phyloP scores from a whole-genome alignment of 345 rosid species.

The Salix exigua region DNA sequence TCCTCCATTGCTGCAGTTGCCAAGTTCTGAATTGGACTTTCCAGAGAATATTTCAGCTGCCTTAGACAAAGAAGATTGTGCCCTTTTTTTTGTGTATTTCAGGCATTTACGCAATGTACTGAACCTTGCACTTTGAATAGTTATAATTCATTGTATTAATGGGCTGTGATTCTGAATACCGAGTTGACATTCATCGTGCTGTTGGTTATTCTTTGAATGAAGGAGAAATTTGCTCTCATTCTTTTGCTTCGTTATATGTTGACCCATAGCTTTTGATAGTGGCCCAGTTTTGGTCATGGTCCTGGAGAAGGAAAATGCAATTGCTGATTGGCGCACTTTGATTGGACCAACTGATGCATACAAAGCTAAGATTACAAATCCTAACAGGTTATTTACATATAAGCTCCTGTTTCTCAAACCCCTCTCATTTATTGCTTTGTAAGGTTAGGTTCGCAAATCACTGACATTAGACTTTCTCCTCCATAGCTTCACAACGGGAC shows the following conservation, averaged over 20 bases:
- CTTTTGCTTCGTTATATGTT: not conserved
- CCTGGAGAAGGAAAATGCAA: conserved; percentile 70
- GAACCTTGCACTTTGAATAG: no score
- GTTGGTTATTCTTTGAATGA: not conserved
- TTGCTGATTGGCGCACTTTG: conserved; percentile 75
- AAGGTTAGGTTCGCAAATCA: not conserved
- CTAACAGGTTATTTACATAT: conserved; percentile 1
- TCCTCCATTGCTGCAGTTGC: not conserved
- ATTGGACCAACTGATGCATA: conserved; percentile 79
- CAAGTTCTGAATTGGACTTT: not conserved
- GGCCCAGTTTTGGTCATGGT: conserved; percentile 80
- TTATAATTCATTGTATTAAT: not conserved
- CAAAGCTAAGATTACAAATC: conserved; percentile 70
- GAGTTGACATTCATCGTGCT: not conserved
- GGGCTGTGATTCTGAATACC: not conserved
- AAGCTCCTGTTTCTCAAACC: not conserved
- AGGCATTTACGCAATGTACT: no score
- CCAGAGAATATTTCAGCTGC: no score
- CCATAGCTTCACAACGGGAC: not conserved
- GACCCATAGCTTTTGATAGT: conserved; percentile 27
- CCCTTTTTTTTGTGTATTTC: no score
- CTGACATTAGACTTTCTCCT: not conserved
- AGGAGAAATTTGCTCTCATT: not conserved
- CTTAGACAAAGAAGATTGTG: no score
- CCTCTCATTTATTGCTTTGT: not conserved